Evolutionary conservation across 2,329 filamentous ascomycete genomes (phyloP), one percentile per base, ranked within the genome.

Genomic region (Fusarium decemcellulare): DNA sequence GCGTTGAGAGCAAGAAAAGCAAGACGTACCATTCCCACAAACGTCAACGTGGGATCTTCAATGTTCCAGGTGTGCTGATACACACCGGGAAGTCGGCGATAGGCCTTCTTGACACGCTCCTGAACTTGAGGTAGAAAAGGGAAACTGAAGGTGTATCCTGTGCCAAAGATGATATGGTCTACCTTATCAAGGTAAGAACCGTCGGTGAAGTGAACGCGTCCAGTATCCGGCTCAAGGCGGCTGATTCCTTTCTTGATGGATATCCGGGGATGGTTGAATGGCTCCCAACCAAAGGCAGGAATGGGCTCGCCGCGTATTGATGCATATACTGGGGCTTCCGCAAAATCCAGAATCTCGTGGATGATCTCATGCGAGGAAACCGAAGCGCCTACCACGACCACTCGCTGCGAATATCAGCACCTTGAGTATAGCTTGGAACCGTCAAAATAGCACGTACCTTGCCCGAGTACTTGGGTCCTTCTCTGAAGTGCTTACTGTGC

Each of bases 31-130:
- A 69, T 69, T 58, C 67, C 67, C 5, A 70, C 12, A 40, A 70
- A 70, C 0, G 67, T 54, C 8, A 70, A 37, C 1, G 63, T 70
- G 2, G 62, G 67, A 34, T 70, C 67, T 18, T 70, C 67, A 3
- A 67, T 67, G 8, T 70, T 64, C 67, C 62, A 70, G 1, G 63
- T 70, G 29, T 67, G 67, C n/a, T 70, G 63, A 16, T 67, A 70
- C 2, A 70, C 63, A 1, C 59, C 62, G 2, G 63, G 59, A 40
- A 67, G 48, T 14, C 67, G 62, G 11, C 63, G 58, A 18, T 54
- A 57, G 6, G 62, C 36, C 3, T 42, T 40, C 23, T 64, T 70
- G 16, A 67, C 63, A 11, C 54, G 55, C 1, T 44, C 10, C 18
- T 69, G 66, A 6, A 69, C 48, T 0, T 11, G 18, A 1, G 67